These are phyloP conservation scores for Calamus simplicifolius DNA, from an alignment of 176 grass and related monocot species.

Conservation along the genomic window DNA sequence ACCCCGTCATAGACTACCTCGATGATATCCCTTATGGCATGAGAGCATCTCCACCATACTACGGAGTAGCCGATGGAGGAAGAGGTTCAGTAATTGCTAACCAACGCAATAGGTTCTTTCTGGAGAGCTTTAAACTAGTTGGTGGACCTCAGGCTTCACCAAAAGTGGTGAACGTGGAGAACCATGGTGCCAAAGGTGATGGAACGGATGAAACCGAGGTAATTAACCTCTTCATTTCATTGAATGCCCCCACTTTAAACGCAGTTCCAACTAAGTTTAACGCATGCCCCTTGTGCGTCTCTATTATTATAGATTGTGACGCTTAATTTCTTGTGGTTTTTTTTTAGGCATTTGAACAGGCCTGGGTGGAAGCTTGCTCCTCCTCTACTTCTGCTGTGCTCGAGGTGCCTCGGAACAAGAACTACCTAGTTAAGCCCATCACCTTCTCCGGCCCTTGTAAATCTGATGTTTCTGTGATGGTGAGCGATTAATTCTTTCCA, in stretches of 20 bases:
- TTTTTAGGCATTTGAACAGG: conserved; percentile 39
- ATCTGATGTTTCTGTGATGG: conserved; percentile 30
- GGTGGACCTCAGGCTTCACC: neutral
- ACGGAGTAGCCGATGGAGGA: too few relatives aligned
- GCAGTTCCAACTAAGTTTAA: neutral
- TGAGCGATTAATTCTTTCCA: conserved; percentile 7
- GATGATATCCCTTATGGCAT: too few relatives aligned
- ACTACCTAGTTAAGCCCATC: conserved; percentile 41
- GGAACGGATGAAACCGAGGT: conserved; percentile 55
- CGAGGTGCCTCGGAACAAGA: conserved; percentile 37
- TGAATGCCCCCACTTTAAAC: neutral
- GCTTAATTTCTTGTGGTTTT: neutral
- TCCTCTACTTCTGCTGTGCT: conserved; percentile 38
- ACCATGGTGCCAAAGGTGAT: conserved; percentile 43
- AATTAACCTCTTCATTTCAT: neutral
- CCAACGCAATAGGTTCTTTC: too few relatives aligned
- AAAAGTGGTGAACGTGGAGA: conserved; percentile 36
- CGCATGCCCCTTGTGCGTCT: neutral
- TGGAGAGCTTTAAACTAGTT: too few relatives aligned
- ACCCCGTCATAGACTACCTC: too few relatives aligned
- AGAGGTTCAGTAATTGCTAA: too few relatives aligned
- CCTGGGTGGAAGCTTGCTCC: conserved; percentile 48
- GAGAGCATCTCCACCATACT: too few relatives aligned
- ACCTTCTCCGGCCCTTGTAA: conserved; percentile 57
- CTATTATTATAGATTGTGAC: too few relatives aligned